These are phyloP conservation scores for Aspergillus steynii DNA, from an alignment of 495 filamentous ascomycete genomes.

Conservation along the genomic window DNA sequence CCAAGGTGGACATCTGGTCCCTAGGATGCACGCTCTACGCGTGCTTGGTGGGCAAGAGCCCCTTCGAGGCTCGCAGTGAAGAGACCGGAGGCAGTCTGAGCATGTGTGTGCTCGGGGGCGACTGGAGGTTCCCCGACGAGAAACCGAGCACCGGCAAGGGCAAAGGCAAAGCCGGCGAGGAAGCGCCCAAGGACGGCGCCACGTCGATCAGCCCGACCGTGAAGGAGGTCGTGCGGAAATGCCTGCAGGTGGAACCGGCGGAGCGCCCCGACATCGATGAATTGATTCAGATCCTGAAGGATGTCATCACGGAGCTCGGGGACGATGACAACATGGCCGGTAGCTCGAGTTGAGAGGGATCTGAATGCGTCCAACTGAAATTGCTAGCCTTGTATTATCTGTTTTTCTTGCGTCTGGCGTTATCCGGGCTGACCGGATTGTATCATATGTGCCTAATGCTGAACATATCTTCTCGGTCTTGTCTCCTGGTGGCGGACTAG, in stretches of 20 bases:
- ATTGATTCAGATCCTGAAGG: conserved; percentile 77
- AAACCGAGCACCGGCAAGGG: conserved; percentile 56
- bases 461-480: conserved; percentile 9
- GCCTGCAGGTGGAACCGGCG: conserved; percentile 86
- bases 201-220: conserved; percentile 68
- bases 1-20: conserved; percentile 98
- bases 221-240: conserved; percentile 82
- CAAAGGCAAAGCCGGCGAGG: conserved; percentile 46
- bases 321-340: conserved; percentile 52
- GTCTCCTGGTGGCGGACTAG: neutral
- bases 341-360: conserved; percentile 22
- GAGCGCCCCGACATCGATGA: conserved; percentile 91
- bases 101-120: conserved; percentile 86
- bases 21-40: conserved; percentile 95
- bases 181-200: conserved; percentile 30
- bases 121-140: conserved; percentile 94
- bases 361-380: neutral
- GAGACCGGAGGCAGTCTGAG: conserved; percentile 93
- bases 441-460: conserved; percentile 14
- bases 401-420: neutral
- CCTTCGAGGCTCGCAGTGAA: conserved; percentile 92
- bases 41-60: conserved; percentile 91
- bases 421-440: conserved; percentile 7
- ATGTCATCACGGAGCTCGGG: conserved; percentile 69
- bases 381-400: neutral